Percentiles rank a stretch among this genome's conserved stretches.
Evolutionary conservation across 2,329 filamentous ascomycete species (phyloP).

Genomic region (Thielaviopsis populi): DNA sequence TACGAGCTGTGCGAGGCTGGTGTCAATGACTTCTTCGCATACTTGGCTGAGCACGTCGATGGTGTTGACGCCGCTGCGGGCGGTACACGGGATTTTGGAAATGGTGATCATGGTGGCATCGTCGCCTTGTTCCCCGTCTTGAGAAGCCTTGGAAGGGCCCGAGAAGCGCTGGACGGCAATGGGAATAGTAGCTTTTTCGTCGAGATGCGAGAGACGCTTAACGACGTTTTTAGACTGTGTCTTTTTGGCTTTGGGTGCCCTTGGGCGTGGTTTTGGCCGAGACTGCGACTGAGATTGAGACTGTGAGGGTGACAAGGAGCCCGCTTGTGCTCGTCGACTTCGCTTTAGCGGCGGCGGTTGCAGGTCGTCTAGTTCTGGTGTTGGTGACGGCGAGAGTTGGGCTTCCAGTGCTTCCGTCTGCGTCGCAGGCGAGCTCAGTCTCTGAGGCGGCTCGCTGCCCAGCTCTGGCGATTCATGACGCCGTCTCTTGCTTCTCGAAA

Average conservation of each 20-base stretch:
- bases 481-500: conserved; percentile 23
- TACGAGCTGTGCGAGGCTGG: conserved; percentile 33
- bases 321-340: conserved; percentile 18
- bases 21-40: conserved; percentile 44
- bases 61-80: conserved; percentile 41
- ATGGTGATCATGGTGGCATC: conserved; percentile 32
- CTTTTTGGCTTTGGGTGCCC: conserved; percentile 18
- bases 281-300: conserved; percentile 5
- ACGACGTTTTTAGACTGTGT: conserved; percentile 6
- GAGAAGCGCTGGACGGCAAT: conserved; percentile 48
- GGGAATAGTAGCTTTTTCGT: conserved; percentile 27
- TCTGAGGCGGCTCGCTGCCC: conserved; percentile 2
- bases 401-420: background rate
- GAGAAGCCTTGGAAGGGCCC: conserved; percentile 24
- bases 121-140: conserved; percentile 25
- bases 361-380: conserved; percentile 19
- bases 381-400: conserved; percentile 1
- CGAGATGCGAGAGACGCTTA: conserved; percentile 8
- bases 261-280: background rate
- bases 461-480: conserved; percentile 9
- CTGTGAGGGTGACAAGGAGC: conserved; percentile 8
- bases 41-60: conserved; percentile 48
- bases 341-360: conserved; percentile 16
- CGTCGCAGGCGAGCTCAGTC: background rate
- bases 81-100: conserved; percentile 38